Conservation (phyloP, 805 yeast genomes). For the Jamesozyma rosinii region DNA sequence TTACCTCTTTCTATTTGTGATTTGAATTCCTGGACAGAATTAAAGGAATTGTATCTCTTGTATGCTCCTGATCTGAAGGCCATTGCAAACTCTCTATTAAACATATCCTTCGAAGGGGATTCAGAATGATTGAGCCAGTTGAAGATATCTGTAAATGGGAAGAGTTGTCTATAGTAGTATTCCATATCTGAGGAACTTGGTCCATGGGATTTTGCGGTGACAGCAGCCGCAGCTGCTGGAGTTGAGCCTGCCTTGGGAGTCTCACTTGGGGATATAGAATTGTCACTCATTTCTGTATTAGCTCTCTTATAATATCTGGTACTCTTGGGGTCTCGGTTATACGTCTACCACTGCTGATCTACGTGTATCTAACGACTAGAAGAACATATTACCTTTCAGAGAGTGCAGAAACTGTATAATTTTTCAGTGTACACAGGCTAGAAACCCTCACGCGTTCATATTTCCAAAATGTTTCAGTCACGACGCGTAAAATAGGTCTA, state of each 20-base stretch:
- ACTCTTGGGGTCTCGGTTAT: too few relatives aligned
- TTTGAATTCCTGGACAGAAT: constrained; percentile 61
- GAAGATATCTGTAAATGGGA: constrained; percentile 74
- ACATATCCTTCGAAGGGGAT: constrained; percentile 63
- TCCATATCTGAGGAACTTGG: constrained; percentile 52
- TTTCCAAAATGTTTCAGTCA: too few relatives aligned
- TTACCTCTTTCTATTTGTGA: constrained; percentile 60
- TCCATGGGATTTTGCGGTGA: constrained; percentile 4
- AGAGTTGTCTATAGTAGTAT: constrained; percentile 56
- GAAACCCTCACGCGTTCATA: too few relatives aligned
- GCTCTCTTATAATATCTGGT: too few relatives aligned
- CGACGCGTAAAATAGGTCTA: background rate
- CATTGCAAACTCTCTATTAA: constrained; percentile 88
- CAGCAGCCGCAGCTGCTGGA: background rate
- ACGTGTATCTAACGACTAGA: too few relatives aligned
- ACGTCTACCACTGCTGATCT: too few relatives aligned
- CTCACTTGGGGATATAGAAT: background rate
- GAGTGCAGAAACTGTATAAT: too few relatives aligned
- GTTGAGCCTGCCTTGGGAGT: background rate
- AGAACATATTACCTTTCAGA: too few relatives aligned
- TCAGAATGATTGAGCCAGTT: constrained; percentile 87
- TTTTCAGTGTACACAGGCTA: too few relatives aligned
- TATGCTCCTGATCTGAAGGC: constrained; percentile 83
- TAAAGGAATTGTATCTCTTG: constrained; percentile 77
- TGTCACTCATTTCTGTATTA: background rate